These are phyloP conservation scores for Coriaria nepalensis DNA, from an alignment of 306 rosid genomes.

Conservation along the genomic window DNA sequence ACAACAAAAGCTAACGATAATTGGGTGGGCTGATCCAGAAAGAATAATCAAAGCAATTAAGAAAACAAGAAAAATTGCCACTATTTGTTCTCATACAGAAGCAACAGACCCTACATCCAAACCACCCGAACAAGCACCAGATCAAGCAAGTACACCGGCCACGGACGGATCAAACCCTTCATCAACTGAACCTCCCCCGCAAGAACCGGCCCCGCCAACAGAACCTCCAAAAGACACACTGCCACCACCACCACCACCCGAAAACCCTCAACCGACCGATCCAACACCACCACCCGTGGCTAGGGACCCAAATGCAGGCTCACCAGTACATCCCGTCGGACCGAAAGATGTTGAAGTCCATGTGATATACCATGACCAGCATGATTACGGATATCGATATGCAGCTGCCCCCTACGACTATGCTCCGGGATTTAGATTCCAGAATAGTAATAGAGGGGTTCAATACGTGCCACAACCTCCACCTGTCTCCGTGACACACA, in stretches of 20 bases:
- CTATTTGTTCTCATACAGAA: slow-evolving; percentile 45
- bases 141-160: slow-evolving; percentile 16
- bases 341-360: slow-evolving; percentile 30
- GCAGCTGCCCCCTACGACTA: slow-evolving; percentile 18
- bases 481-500: slow-evolving; percentile 38
- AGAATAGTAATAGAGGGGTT: too few relatives aligned
- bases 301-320: slow-evolving; percentile 17
- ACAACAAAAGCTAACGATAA: slow-evolving; percentile 51
- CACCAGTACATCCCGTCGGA: slow-evolving; percentile 18
- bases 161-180: slow-evolving; percentile 17
- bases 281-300: slow-evolving; percentile 20
- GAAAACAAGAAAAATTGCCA: slow-evolving; percentile 69
- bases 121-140: slow-evolving; percentile 20
- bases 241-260: slow-evolving; percentile 15
- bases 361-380: slow-evolving; percentile 27
- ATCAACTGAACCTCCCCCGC: slow-evolving; percentile 16
- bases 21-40: slow-evolving; percentile 88
- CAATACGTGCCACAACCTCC: slow-evolving; percentile 17
- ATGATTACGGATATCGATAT: slow-evolving; percentile 29
- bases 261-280: slow-evolving; percentile 18
- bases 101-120: slow-evolving; percentile 34
- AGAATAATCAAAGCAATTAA: slow-evolving; percentile 61
- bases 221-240: slow-evolving; percentile 23
- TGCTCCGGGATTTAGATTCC: neutral
- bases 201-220: slow-evolving; percentile 8